Percentiles rank a stretch among this genome's conserved stretches.
Conservation (phyloP, 1,139 yeast genomes). For the Torulaspora pretoriensis region DNA sequence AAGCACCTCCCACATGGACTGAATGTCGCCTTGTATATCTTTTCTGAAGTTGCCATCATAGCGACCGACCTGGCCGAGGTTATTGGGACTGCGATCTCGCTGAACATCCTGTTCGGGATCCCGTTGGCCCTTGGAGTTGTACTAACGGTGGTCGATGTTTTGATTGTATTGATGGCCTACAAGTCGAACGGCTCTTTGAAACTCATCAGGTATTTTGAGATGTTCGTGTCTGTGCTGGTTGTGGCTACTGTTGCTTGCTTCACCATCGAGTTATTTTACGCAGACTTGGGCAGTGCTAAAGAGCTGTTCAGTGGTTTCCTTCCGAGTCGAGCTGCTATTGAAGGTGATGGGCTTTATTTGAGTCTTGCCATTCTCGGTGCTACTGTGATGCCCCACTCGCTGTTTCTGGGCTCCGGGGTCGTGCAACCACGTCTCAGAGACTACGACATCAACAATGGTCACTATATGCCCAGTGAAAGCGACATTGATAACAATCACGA, state of each 20-base stretch:
- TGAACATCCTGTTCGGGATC: conserved; percentile 62
- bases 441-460: conserved; percentile 51
- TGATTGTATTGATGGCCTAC: conserved; percentile 63
- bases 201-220: conserved; percentile 63
- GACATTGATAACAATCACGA: conserved; percentile 35
- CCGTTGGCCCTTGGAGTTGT: conserved; percentile 66
- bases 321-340: conserved; percentile 53
- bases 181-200: conserved; percentile 66
- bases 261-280: conserved; percentile 54
- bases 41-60: conserved; percentile 72
- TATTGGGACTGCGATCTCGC: conserved; percentile 73
- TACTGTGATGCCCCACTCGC: conserved; percentile 80
- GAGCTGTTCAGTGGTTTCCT: conserved; percentile 53
- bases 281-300: conserved; percentile 39
- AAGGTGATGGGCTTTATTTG: conserved; percentile 58
- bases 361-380: conserved; percentile 76
- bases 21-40: conserved; percentile 53
- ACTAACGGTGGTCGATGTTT: conserved; percentile 67
- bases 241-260: conserved; percentile 64
- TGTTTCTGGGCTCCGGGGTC: conserved; percentile 69
- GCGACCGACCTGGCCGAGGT: conserved; percentile 83
- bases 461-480: conserved; percentile 35
- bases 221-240: conserved; percentile 59
- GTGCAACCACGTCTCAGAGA: conserved; percentile 72
- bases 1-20: conserved; percentile 55